Evolutionary conservation across 805 yeast species (phyloP).

Genomic region (Jamesozyma gamospora): DNA sequence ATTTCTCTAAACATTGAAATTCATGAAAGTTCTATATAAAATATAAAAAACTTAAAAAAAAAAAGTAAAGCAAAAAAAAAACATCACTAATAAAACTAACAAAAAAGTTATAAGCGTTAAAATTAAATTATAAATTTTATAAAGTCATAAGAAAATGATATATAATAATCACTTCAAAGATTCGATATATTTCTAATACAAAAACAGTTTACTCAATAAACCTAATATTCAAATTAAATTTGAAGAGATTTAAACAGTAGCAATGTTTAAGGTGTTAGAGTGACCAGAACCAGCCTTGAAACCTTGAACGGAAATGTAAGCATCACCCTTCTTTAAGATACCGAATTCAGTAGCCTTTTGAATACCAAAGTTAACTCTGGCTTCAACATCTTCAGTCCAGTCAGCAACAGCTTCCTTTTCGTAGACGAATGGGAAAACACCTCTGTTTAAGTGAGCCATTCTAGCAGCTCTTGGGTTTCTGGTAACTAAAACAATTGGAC

Average conservation of each 20-base stretch:
- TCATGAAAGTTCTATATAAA: too few species aligned
- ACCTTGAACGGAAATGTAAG: conserved; percentile 93
- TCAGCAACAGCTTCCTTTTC: conserved; percentile 46
- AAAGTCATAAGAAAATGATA: conserved; percentile 1
- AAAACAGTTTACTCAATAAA: background rate
- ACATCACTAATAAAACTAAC: too few species aligned
- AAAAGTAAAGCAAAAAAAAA: too few species aligned
- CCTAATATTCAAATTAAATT: background rate
- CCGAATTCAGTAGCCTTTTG: conserved; percentile 80
- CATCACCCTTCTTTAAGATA: conserved; percentile 77
- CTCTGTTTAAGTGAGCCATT: conserved; percentile 93
- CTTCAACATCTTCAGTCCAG: conserved; percentile 96
- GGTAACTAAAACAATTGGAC: conserved; percentile 96
- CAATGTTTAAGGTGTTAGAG: conserved; percentile 94
- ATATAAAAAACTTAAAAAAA: too few species aligned
- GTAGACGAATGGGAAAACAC: conserved; percentile 95
- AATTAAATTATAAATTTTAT: conserved; percentile 1
- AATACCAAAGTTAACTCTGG: conserved; percentile 88
- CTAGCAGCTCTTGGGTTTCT: conserved; percentile 91
- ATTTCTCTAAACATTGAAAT: too few species aligned
- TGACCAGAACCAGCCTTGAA: conserved; percentile 98
- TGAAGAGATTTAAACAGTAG: conserved; percentile 47
- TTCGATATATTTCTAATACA: background rate
- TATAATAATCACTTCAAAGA: background rate
- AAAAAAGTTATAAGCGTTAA: background rate